Evolutionary conservation across 1,284 basidiomycete genomes (phyloP).

Genomic region (Cerrena zonata): DNA sequence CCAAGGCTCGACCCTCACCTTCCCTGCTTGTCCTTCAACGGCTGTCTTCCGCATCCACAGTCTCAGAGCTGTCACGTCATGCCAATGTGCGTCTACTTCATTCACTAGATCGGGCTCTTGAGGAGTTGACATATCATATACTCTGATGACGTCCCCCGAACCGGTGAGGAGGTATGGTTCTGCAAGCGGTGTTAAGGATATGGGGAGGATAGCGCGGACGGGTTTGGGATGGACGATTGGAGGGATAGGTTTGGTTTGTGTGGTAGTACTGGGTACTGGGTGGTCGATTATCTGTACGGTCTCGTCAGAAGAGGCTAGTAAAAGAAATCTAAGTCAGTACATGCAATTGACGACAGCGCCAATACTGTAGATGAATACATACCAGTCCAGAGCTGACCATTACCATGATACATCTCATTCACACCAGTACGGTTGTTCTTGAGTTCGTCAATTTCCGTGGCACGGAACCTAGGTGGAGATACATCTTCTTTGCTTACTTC

Average conservation of each 20-base stretch:
- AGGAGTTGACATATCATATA: slow-evolving; percentile 62
- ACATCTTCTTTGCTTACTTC: slow-evolving; percentile 44
- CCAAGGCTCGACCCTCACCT: slow-evolving; percentile 57
- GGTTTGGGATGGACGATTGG: slow-evolving; percentile 61
- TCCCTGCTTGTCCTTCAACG: slow-evolving; percentile 36
- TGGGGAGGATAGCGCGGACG: slow-evolving; percentile 69
- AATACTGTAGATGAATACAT: too few species aligned
- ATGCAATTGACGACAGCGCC: too few species aligned
- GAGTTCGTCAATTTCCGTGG: slow-evolving; percentile 52
- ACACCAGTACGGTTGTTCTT: slow-evolving; percentile 75
- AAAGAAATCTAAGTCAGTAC: too few species aligned
- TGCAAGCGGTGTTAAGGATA: slow-evolving; percentile 52
- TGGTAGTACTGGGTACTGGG: slow-evolving; percentile 12
- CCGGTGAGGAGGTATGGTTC: slow-evolving; percentile 75
- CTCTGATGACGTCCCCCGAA: slow-evolving; percentile 73
- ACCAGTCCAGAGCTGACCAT: slow-evolving; percentile 83
- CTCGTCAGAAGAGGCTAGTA: slow-evolving; percentile 80
- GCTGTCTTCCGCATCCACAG: slow-evolving; percentile 59
- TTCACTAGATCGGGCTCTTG: slow-evolving; percentile 63
- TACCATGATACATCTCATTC: slow-evolving; percentile 61
- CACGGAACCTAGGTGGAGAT: slow-evolving; percentile 45
- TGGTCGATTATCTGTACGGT: slow-evolving; percentile 59
- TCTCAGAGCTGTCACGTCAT: slow-evolving; percentile 71
- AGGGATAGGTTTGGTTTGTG: slow-evolving; percentile 33
- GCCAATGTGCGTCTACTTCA: slow-evolving; percentile 79